Percentiles rank a stretch among this genome's conserved stretches.
phyloP scores from a whole-genome alignment of 768 basidiomycete species.

The Candolleomyces aberdarensis region DNA sequence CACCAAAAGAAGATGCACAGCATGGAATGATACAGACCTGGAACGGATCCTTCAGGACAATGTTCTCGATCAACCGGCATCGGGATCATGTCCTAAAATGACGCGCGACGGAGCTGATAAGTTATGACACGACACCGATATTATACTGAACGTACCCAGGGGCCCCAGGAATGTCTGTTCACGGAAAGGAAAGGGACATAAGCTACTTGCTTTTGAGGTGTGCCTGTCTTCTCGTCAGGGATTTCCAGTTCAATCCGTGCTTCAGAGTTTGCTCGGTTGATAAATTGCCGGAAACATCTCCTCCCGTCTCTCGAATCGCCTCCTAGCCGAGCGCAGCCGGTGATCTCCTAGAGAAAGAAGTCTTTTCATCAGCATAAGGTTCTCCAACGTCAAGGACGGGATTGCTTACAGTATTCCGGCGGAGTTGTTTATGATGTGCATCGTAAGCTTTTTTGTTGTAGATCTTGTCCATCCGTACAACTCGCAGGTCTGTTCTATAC shows the following conservation, averaged over 20 bases:
- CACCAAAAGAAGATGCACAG: too few relatives aligned
- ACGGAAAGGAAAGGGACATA: constrained; percentile 31
- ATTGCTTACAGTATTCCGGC: not conserved
- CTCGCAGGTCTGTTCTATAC: constrained; percentile 29
- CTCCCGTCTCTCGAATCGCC: constrained; percentile 15
- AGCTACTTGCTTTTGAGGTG: constrained; percentile 20
- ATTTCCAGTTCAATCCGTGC: constrained; percentile 11
- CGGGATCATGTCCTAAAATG: constrained; percentile 26
- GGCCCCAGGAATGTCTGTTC: constrained; percentile 21
- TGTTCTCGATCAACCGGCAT: constrained; percentile 30
- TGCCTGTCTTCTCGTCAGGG: constrained; percentile 12
- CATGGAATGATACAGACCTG: not conserved
- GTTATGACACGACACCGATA: not conserved
- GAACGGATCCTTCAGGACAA: constrained; percentile 3
- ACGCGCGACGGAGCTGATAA: not conserved
- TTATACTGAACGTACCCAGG: constrained; percentile 19
- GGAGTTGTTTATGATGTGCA: not conserved
- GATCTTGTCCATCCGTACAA: constrained; percentile 27
- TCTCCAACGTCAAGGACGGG: too few relatives aligned
- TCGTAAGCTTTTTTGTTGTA: constrained; percentile 19
- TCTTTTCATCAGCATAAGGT: too few relatives aligned
- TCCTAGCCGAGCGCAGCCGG: constrained; percentile 3
- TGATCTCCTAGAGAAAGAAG: not conserved
- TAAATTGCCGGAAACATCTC: not conserved
- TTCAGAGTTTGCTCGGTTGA: not conserved